Evolutionary conservation across 805 yeast species (phyloP).

Genomic region (Starmerella potacharoeniae): DNA sequence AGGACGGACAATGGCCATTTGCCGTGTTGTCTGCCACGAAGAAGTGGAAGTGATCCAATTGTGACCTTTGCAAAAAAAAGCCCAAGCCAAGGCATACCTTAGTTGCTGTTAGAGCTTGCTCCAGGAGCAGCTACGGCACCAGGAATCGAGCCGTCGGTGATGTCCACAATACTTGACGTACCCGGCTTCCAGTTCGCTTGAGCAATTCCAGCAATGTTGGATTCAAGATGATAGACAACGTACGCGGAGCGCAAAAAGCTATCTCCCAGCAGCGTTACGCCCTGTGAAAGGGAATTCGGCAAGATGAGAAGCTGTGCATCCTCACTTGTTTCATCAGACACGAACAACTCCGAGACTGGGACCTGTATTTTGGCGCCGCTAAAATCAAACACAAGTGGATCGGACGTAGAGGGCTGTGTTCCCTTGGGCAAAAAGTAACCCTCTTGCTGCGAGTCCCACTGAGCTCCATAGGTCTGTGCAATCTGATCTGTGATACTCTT

Average conservation of each 20-base stretch:
- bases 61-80: background rate
- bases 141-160: constrained; percentile 23
- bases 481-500: constrained; percentile 1
- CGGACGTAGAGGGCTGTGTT: background rate
- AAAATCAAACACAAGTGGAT: constrained; percentile 16
- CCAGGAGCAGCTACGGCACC: constrained; percentile 17
- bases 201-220: constrained; percentile 44
- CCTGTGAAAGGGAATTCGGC: constrained; percentile 20
- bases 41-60: too few relatives aligned
- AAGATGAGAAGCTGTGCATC: constrained; percentile 9
- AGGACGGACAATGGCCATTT: too few relatives aligned
- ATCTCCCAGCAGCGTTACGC: constrained; percentile 40
- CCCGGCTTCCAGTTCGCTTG: constrained; percentile 31
- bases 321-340: constrained; percentile 7
- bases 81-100: background rate
- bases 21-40: too few relatives aligned
- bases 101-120: background rate
- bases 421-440: constrained; percentile 7
- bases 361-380: constrained; percentile 18
- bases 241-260: constrained; percentile 51
- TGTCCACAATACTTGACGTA: constrained; percentile 24
- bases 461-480: constrained; percentile 12
- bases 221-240: constrained; percentile 54
- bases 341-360: constrained; percentile 24
- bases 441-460: constrained; percentile 3